A percentile compares a stretch with the other conserved stretches of the same genome.
Conservation (phyloP, 371 early-diverging fungal genomes). For the Dichotomocladium elegans region DNA sequence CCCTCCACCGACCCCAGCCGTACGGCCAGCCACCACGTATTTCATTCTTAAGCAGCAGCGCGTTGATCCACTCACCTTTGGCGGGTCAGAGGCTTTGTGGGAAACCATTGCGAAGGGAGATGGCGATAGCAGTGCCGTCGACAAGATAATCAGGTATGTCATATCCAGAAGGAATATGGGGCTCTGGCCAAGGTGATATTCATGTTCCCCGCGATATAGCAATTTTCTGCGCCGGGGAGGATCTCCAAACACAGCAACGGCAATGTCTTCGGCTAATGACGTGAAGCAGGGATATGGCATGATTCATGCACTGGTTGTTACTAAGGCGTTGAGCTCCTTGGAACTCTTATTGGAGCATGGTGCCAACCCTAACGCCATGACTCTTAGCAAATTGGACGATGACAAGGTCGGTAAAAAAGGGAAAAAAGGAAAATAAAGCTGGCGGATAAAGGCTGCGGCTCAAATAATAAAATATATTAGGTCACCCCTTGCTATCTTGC, state of each 20-base stretch:
- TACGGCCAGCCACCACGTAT: conserved; percentile 12
- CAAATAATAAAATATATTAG: conserved; percentile 5
- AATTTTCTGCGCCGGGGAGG: conserved; percentile 44
- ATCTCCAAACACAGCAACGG: conserved; percentile 45
- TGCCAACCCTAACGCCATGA: conserved; percentile 39
- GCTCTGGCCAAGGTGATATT: no score
- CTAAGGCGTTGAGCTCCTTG: conserved; percentile 26
- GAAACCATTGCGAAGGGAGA: conserved; percentile 31
- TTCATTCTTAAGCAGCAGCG: conserved; percentile 26
- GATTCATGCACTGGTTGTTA: conserved; percentile 43
- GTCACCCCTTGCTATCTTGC: conserved; percentile 42
- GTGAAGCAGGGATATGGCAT: conserved; percentile 46
- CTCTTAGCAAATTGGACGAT: conserved; percentile 30
- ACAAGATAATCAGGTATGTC: conserved; percentile 41
- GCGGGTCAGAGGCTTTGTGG: conserved; percentile 46
- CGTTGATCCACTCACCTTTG: conserved; percentile 34
- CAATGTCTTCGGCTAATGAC: conserved; percentile 20
- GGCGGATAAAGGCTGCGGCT: neutral
- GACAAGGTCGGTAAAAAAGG: no score
- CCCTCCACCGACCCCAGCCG: conserved; percentile 11
- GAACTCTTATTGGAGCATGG: conserved; percentile 41
- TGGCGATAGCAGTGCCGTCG: conserved; percentile 33
- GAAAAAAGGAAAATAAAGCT: neutral
- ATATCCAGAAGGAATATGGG: no score
- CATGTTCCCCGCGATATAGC: conserved; percentile 11